A percentile compares a stretch with the other conserved stretches of the same genome.
Evolutionary conservation across 2,329 filamentous ascomycete species (phyloP).

Genomic region (Verticillium klebahnii): DNA sequence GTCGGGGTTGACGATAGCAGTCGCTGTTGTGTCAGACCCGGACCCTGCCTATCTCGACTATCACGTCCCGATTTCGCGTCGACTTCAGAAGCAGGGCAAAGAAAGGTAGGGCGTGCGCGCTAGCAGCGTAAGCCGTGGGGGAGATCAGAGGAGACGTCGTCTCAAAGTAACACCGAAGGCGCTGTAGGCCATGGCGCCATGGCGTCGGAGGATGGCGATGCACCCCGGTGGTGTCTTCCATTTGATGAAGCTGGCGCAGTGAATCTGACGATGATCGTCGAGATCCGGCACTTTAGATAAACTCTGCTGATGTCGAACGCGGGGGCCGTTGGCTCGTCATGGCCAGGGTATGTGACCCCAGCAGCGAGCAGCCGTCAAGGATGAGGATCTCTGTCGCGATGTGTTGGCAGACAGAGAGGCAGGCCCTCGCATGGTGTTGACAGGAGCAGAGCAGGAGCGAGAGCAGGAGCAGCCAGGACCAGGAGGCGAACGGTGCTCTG

Average conservation of each 20-base stretch:
- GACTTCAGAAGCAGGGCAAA: not conserved
- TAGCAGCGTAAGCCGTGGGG: not conserved
- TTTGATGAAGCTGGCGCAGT: not conserved
- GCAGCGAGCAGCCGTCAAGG: no score
- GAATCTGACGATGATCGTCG: not conserved
- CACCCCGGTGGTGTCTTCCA: not conserved
- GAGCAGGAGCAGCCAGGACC: not conserved
- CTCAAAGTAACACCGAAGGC: not conserved
- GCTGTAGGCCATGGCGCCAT: not conserved
- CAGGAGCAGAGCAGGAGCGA: not conserved
- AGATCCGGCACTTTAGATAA: not conserved
- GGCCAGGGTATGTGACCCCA: not conserved
- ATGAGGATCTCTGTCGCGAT: no score
- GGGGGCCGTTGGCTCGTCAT: not conserved
- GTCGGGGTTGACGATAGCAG: not conserved
- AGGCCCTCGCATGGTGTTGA: not conserved
- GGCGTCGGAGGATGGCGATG: not conserved
- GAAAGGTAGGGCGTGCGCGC: not conserved
- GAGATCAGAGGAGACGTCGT: not conserved
- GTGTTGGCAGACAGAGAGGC: no score
- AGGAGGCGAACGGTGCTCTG: no score
- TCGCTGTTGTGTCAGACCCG: not conserved
- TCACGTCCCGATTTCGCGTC: not conserved
- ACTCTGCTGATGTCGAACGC: not conserved
- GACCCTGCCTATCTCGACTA: not conserved